Evolutionary conservation across 1,284 basidiomycete species (phyloP).

Genomic region (Fomitopsis betulina): DNA sequence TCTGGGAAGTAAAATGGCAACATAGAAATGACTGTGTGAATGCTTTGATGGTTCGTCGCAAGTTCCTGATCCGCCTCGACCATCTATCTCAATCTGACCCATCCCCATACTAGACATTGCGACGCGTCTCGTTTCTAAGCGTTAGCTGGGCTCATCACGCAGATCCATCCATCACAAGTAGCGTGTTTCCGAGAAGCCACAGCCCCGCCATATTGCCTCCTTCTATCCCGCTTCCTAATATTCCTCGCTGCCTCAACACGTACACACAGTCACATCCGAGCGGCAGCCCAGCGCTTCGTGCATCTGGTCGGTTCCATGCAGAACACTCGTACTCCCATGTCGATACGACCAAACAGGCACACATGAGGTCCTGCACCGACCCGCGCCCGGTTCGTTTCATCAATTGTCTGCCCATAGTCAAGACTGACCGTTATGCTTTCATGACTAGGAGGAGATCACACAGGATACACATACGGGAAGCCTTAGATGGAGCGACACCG

Average conservation of each 20-base stretch:
- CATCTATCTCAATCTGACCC: not conserved
- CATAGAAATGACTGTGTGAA: slow-evolving; percentile 69
- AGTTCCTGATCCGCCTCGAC: not conserved
- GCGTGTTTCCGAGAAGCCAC: not conserved
- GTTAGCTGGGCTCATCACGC: slow-evolving; percentile 73
- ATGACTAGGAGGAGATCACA: not conserved
- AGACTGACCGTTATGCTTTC: no score
- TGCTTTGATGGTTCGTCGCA: slow-evolving; percentile 52
- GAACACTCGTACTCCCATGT: not conserved
- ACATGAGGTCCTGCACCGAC: not conserved
- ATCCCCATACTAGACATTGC: slow-evolving; percentile 47
- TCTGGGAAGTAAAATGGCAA: slow-evolving; percentile 75
- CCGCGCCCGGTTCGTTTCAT: not conserved
- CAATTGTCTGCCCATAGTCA: not conserved
- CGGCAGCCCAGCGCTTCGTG: not conserved
- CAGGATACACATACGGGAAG: not conserved
- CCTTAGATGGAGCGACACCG: slow-evolving; percentile 31
- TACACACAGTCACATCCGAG: slow-evolving; percentile 3
- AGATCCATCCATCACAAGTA: not conserved
- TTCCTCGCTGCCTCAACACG: not conserved
- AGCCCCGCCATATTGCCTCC: not conserved
- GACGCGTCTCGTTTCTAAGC: slow-evolving; percentile 60
- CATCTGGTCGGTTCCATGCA: not conserved
- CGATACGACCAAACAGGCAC: not conserved
- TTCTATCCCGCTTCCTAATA: not conserved